phyloP scores from a whole-genome alignment of 2,329 filamentous ascomycete genomes.

The Penicillium paneum region DNA sequence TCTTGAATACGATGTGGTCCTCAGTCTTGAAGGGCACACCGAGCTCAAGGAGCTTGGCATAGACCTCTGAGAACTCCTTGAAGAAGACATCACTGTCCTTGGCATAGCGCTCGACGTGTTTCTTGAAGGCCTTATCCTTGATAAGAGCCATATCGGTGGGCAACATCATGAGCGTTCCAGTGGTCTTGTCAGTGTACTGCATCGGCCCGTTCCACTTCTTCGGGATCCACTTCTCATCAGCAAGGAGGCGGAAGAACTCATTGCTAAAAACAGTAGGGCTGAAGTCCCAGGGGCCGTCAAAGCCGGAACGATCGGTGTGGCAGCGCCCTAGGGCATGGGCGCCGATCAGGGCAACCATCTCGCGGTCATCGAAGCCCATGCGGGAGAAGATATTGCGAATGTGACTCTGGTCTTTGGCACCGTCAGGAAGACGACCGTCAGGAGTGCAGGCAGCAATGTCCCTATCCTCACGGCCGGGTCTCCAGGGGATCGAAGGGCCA shows the following conservation, averaged over 20 bases:
- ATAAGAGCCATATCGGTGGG: slow-evolving; percentile 85
- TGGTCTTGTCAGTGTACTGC: slow-evolving; percentile 85
- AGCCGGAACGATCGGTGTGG: slow-evolving; percentile 85
- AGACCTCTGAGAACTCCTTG: slow-evolving; percentile 79
- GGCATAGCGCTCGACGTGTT: slow-evolving; percentile 80
- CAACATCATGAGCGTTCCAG: slow-evolving; percentile 94
- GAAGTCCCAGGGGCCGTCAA: slow-evolving; percentile 86
- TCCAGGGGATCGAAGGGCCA: slow-evolving; percentile 81
- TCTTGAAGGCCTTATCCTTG: slow-evolving; percentile 81
- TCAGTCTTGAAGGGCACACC: slow-evolving; percentile 81
- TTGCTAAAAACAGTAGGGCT: slow-evolving; percentile 89
- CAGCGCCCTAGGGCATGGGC: slow-evolving; percentile 86
- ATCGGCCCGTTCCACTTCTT: slow-evolving; percentile 89
- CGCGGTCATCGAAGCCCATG: slow-evolving; percentile 97
- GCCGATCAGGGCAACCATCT: slow-evolving; percentile 86
- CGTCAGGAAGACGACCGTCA: slow-evolving; percentile 87
- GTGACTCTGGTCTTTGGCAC: slow-evolving; percentile 71
- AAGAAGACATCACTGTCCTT: slow-evolving; percentile 91
- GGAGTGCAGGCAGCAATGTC: slow-evolving; percentile 85
- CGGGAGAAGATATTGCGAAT: slow-evolving; percentile 89
- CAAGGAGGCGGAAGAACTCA: slow-evolving; percentile 84
- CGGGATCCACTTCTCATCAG: slow-evolving; percentile 90
- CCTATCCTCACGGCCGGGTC: slow-evolving; percentile 77
- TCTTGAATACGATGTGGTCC: slow-evolving; percentile 63
- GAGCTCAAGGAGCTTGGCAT: slow-evolving; percentile 84